phyloP scores from a whole-genome alignment of 164 flowering plant genomes.

The Houttuynia cordata region DNA sequence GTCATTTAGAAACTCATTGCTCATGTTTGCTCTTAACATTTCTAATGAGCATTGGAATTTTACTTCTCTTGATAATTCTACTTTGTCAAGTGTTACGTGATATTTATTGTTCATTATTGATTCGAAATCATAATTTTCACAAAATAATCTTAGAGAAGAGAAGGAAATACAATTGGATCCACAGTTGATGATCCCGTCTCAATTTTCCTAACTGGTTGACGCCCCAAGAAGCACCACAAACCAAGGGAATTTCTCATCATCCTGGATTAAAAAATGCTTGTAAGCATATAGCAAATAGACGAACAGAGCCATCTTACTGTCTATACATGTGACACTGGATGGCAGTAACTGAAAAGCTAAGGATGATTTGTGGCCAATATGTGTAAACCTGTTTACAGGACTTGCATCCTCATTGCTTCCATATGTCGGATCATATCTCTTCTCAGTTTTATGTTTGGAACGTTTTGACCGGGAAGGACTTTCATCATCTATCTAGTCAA shows the following conservation, averaged over 20 bases:
- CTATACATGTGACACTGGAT: too few species aligned
- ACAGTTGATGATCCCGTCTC: conserved; percentile 18
- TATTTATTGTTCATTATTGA: too few species aligned
- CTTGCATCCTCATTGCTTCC: conserved; percentile 19
- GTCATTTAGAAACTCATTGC: too few species aligned
- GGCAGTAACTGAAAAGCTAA: not conserved
- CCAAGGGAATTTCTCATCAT: conserved; percentile 31
- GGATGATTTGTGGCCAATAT: not conserved
- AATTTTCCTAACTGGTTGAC: conserved; percentile 20
- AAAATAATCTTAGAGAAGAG: too few species aligned
- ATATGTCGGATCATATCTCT: conserved; percentile 7
- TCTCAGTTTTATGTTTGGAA: conserved; percentile 22
- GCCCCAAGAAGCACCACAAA: conserved; percentile 52
- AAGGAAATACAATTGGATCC: conserved; percentile 24
- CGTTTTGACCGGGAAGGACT: conserved; percentile 15
- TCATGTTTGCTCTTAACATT: too few species aligned
- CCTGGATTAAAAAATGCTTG: conserved; percentile 12
- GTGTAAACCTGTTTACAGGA: conserved; percentile 11
- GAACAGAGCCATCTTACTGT: not conserved
- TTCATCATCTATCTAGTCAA: conserved; percentile 49
- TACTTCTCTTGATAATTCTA: too few species aligned
- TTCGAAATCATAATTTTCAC: not conserved
- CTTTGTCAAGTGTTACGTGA: too few species aligned
- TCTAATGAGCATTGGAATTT: too few species aligned
- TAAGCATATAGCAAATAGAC: too few species aligned